A percentile compares a stretch with the other conserved stretches of the same genome.
These are phyloP conservation scores for Cryptosporidium andersoni DNA, from an alignment of 169 alveolate species.

Conservation along the genomic window DNA sequence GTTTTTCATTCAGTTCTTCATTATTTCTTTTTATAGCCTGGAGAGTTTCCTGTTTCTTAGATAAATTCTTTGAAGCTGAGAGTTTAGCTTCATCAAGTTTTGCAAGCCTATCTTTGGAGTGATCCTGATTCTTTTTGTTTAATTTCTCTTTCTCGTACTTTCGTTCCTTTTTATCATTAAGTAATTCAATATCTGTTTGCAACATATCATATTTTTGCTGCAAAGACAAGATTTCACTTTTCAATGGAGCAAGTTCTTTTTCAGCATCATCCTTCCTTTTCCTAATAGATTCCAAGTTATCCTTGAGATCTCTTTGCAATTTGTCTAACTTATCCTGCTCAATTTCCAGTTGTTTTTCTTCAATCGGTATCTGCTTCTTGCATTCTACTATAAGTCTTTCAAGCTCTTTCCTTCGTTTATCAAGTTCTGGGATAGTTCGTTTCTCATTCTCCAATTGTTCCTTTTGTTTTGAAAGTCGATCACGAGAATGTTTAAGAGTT, in stretches of 20 bases:
- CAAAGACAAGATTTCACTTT: constrained; percentile 7
- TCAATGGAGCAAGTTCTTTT: constrained; percentile 43
- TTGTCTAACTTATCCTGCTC: constrained; percentile 56
- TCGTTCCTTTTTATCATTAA: constrained; percentile 73
- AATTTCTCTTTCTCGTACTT: constrained; percentile 75
- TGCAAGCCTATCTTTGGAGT: constrained; percentile 75
- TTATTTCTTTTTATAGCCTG: constrained; percentile 77
- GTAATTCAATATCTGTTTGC: constrained; percentile 70
- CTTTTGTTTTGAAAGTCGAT: constrained; percentile 72
- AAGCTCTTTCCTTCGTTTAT: constrained; percentile 10
- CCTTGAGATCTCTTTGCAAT: constrained; percentile 28
- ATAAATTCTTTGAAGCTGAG: constrained; percentile 74
- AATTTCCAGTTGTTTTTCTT: constrained; percentile 29
- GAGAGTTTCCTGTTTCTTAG: constrained; percentile 76
- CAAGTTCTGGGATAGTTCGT: constrained; percentile 46
- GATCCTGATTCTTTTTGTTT: constrained; percentile 69
- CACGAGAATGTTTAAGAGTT: constrained; percentile 79
- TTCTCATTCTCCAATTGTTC: constrained; percentile 13
- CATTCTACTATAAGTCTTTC: constrained; percentile 11
- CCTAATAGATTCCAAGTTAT: constrained; percentile 38
- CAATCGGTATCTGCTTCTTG: constrained; percentile 31
- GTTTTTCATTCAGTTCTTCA: constrained; percentile 68
- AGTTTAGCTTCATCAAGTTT: constrained; percentile 76
- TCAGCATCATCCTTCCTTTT: constrained; percentile 60
- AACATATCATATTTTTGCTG: constrained; percentile 48